Evolutionary conservation across 2,329 filamentous ascomycete species (phyloP).

Genomic region (Thermothelomyces thermophilus): DNA sequence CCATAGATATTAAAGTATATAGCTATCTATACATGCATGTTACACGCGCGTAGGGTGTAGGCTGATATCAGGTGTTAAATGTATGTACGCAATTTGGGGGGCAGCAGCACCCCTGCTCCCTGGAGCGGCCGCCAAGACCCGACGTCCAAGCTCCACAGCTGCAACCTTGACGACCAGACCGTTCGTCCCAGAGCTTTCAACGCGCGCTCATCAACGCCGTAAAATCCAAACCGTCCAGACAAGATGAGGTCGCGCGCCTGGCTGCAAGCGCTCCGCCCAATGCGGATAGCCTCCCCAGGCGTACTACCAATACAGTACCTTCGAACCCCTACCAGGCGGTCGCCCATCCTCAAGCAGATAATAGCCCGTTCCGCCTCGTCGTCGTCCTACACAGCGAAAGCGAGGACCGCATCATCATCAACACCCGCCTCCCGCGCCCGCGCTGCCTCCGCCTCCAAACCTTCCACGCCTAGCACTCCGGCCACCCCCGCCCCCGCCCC

Average conservation of each 20-base stretch:
- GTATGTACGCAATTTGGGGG: no score
- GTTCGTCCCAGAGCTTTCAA: neutral
- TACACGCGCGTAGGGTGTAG: no score
- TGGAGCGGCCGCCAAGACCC: neutral
- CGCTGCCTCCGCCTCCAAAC: neutral
- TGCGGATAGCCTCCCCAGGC: conserved; percentile 13
- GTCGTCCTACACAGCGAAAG: conserved; percentile 5
- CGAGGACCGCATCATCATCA: conserved; percentile 5
- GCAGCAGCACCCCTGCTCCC: no score
- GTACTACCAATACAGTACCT: conserved; percentile 12
- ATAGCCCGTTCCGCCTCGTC: conserved; percentile 6
- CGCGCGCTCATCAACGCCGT: neutral
- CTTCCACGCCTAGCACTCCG: neutral
- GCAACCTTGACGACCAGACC: conserved; percentile 11
- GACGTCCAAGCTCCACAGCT: conserved; percentile 2
- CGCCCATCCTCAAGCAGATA: conserved; percentile 1
- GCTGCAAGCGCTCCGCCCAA: conserved; percentile 19
- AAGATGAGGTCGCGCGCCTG: conserved; percentile 23
- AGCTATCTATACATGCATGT: no score
- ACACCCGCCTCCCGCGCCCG: conserved; percentile 4
- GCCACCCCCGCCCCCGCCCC: neutral
- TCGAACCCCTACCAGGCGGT: neutral
- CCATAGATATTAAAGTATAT: no score
- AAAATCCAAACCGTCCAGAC: neutral
- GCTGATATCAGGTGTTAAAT: no score